phyloP scores from a whole-genome alignment of 805 yeast genomes.

The Sporopachydermia quercuum region DNA sequence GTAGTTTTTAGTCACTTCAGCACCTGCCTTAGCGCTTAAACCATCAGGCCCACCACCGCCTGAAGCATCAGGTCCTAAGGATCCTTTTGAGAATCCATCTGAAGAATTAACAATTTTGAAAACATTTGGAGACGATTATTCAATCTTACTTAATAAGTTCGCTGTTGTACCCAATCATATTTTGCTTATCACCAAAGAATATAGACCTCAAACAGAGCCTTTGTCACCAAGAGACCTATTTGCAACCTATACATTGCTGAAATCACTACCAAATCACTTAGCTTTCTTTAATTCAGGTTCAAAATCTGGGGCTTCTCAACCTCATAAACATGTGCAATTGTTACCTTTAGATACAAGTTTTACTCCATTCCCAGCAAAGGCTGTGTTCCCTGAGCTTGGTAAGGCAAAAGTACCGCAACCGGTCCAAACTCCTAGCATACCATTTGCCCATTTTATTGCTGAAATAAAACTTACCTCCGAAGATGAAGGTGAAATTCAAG shows the following conservation, averaged over 20 bases:
- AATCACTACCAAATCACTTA: slow-evolving; percentile 29
- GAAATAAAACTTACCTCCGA: slow-evolving; percentile 28
- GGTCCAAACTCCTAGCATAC: slow-evolving; percentile 39
- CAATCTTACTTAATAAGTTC: slow-evolving; percentile 70
- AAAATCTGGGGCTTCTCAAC: slow-evolving; percentile 85
- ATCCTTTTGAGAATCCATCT: slow-evolving; percentile 77
- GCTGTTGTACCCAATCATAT: slow-evolving; percentile 74
- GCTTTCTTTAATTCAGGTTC: slow-evolving; percentile 86
- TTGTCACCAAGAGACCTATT: slow-evolving; percentile 56
- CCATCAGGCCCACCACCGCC: slow-evolving; percentile 23
- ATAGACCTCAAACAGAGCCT: slow-evolving; percentile 57
- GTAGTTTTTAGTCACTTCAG: slow-evolving; percentile 18
- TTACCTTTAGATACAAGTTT: slow-evolving; percentile 37
- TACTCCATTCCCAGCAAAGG: slow-evolving; percentile 38
- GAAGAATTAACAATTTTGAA: slow-evolving; percentile 51
- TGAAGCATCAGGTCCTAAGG: slow-evolving; percentile 15
- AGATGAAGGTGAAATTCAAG: slow-evolving; percentile 28
- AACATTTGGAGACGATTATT: slow-evolving; percentile 35
- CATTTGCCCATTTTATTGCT: slow-evolving; percentile 75
- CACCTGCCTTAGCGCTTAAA: slow-evolving; percentile 21
- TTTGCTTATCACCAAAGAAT: slow-evolving; percentile 61
- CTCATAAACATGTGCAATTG: slow-evolving; percentile 86
- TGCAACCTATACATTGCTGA: slow-evolving; percentile 41
- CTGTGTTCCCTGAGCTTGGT: slow-evolving; percentile 37
- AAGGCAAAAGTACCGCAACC: slow-evolving; percentile 32